Evolutionary conservation across 202 grass and related monocot species (phyloP), one percentile per base, ranked within the genome.

Genomic region (Setaria viridis): DNA sequence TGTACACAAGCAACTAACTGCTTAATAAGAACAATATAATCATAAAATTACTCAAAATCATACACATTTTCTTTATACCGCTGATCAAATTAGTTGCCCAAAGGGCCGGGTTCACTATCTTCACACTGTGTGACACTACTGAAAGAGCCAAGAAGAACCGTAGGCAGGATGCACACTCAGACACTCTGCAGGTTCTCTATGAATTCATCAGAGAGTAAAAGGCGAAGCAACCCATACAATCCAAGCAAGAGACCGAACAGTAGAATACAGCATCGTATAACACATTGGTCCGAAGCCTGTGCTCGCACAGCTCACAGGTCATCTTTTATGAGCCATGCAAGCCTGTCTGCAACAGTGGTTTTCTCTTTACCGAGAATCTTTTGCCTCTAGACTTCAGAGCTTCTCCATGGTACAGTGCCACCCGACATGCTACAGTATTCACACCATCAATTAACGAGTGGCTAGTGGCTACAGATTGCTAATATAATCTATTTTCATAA

Each of bases 331-430:
- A 70, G 43, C 10, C 42, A 47, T 2, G 45, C 49, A 10, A 69
- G 66, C 19, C 21, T 62, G 51, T 62, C 51, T 62, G 69, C 80
- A 73, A 50, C 69, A 87, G 35, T 81, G 19, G 39, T 7, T 70
- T 86, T 5, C 54, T 74, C 70, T 81, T 90, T 91, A 70, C 85
- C 85, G 47, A 84, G 56, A 58, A 91, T 41, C 69, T 87, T 87
- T 74, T 84, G 21, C 45, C 33, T 76, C 32, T 51, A 25, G 10
- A 71, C 12, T 73, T 67, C 68, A 80, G 68, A 59, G 62, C 14
- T 75, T 62, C 67, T 21, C 7, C 16, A 77, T 37, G 57, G 49
- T 56, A 74, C 48, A 56, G 17, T 60, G 58, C 17, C 14, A 62
- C 2, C 13, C 55, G 56, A 57, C 17, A 62, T 9, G 39, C 54